Base-by-base conservation (phyloP, 2,329 filamentous ascomycete genomes). In the Hymenoscyphus linearis region DNA sequence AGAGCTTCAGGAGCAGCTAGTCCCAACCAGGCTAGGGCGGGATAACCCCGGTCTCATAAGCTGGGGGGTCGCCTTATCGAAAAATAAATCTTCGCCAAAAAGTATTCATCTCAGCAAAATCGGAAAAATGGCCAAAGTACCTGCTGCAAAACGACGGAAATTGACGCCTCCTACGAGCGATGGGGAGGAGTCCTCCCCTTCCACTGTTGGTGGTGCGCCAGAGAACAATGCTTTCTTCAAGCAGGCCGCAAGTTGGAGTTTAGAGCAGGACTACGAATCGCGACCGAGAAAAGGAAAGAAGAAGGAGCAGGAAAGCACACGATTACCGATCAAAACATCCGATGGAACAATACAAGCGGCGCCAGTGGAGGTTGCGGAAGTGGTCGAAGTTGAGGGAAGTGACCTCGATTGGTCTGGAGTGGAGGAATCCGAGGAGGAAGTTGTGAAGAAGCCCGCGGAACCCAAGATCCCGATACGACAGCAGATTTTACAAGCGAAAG, bases 231-330 rank as follows among this genome's bases (percentile, higher is more conserved):
- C 64, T 4, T 92, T 93, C 74, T 83, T 90, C 77, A 84, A 47
- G 13, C 87, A 85, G 70, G 91, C 89, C 5, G 82, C 90, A 62
- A 87, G 86, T 75, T 98, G 93, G 92, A 86, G 96, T 71, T 82
- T 96, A 55, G 95, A 96, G 78, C 89, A 96, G 72, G 88, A 91
- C 74, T 98, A 97, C 79, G 92, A 96, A 75, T 84, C 84, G 64
- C 85, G 86, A 67, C 86, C 89, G 54, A 83, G 90, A 68, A 95
- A 95, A 74, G 77, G 82, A 37, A 87, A 85, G 71, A 91, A 89
- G 75, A 90, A 91, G 74, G 82, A 83, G 60, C 71, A 73, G 54
- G 89, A 93, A 72, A 88, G 79, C 72, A 91, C 85, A 40, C 85
- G 88, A 68, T 79, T 99, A 37, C 93, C 93, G 0, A 91, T 97